Conservation (phyloP, 768 basidiomycete species). For the Rhizopogon vesiculosus region DNA sequence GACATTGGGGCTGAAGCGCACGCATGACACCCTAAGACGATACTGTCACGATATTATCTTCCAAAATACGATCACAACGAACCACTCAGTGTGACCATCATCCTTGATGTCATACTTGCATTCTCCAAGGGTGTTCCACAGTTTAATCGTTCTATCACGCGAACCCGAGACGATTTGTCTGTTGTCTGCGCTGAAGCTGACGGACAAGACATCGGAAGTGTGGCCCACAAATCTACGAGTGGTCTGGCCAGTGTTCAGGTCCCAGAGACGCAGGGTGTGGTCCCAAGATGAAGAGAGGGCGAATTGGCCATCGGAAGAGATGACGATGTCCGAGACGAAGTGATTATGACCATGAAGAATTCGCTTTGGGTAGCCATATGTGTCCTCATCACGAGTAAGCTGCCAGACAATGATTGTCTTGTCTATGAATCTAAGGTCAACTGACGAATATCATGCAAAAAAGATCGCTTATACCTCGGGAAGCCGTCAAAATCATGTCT, state of each 20-base stretch:
- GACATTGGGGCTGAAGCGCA: slow-evolving; percentile 98
- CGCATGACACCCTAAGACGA: slow-evolving; percentile 86
- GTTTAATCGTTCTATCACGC: slow-evolving; percentile 95
- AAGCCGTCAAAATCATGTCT: slow-evolving; percentile 98
- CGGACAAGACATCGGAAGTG: slow-evolving; percentile 95
- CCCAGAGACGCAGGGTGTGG: slow-evolving; percentile 99
- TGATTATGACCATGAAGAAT: slow-evolving; percentile 99
- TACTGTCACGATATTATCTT: not conserved
- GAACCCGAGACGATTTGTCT: slow-evolving; percentile 98
- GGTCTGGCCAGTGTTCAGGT: slow-evolving; percentile 94
- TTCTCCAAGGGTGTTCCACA: slow-evolving; percentile 99
- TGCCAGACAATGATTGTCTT: slow-evolving; percentile 99
- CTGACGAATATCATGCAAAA: slow-evolving; percentile 8
- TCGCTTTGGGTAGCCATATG: slow-evolving; percentile 95
- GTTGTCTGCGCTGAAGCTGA: slow-evolving; percentile 99
- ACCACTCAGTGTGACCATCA: slow-evolving; percentile 97
- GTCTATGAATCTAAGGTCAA: slow-evolving; percentile 53
- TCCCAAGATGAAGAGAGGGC: slow-evolving; percentile 99
- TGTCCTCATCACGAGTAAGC: slow-evolving; percentile 87
- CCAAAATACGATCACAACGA: slow-evolving; percentile 5
- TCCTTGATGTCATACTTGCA: slow-evolving; percentile 99
- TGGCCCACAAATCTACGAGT: slow-evolving; percentile 98
- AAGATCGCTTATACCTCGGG: slow-evolving; percentile 65
- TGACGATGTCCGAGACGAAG: slow-evolving; percentile 98
- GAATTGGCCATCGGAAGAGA: slow-evolving; percentile 99